A percentile compares a stretch with the other conserved stretches of the same genome.
phyloP scores from a whole-genome alignment of 1,139 yeast genomes.

The Yamadazyma dendronema region DNA sequence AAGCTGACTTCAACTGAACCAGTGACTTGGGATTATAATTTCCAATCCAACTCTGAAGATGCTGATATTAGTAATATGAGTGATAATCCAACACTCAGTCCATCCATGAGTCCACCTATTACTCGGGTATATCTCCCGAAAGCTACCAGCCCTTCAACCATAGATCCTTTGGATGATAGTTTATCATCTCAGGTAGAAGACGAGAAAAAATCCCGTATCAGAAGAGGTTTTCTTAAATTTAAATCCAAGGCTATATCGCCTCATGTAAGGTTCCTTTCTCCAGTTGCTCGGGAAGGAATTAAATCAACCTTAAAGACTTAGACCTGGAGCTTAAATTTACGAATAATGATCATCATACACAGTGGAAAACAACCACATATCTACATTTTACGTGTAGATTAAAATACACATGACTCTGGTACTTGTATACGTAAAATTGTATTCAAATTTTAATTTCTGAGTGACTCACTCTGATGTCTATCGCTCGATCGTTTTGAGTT shows the following conservation, averaged over 20 bases:
- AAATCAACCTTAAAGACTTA: background rate
- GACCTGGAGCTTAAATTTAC: too few relatives aligned
- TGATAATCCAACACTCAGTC: background rate
- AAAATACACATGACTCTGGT: too few relatives aligned
- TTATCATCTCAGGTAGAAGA: background rate
- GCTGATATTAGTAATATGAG: background rate
- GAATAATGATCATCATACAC: too few relatives aligned
- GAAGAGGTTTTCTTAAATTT: background rate
- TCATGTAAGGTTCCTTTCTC: slow-evolving; percentile 9
- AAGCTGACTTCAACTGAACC: background rate
- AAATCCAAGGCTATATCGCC: slow-evolving; percentile 6
- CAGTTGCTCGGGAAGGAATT: background rate
- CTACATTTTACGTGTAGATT: too few relatives aligned
- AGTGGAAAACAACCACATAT: too few relatives aligned
- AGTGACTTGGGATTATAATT: too few relatives aligned
- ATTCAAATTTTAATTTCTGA: too few relatives aligned
- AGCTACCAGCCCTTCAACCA: too few relatives aligned
- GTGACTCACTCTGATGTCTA: too few relatives aligned
- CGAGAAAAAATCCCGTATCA: background rate
- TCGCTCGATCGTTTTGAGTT: too few relatives aligned
- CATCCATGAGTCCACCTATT: background rate
- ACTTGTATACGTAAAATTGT: too few relatives aligned
- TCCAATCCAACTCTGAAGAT: background rate
- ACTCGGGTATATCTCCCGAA: background rate
- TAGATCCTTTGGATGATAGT: too few relatives aligned